phyloP scores from a whole-genome alignment of 371 early-diverging fungal species.

The Fennellomyces sp. region DNA sequence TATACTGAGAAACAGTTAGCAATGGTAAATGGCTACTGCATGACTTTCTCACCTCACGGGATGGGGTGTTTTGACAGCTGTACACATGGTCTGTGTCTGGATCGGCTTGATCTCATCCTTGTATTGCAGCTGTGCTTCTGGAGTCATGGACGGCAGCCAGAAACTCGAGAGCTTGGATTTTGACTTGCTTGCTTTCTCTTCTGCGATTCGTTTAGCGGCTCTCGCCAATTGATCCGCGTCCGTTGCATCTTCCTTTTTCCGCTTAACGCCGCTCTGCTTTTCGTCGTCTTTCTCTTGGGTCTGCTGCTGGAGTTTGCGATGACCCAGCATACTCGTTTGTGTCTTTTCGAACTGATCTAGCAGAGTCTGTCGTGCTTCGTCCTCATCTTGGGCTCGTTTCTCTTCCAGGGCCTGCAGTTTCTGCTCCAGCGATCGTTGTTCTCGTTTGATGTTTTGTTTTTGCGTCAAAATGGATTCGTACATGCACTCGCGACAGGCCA shows the following conservation, averaged over 20 bases:
- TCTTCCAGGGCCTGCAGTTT: conserved; percentile 72
- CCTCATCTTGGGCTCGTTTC: conserved; percentile 37
- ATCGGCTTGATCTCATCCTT: conserved; percentile 56
- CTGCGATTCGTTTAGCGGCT: conserved; percentile 51
- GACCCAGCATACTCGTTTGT: conserved; percentile 61
- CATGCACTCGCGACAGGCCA: conserved; percentile 91
- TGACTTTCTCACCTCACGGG: conserved; percentile 57
- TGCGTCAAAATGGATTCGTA: conserved; percentile 87
- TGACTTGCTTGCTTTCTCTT: conserved; percentile 52
- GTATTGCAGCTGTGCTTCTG: conserved; percentile 62
- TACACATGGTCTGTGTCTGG: conserved; percentile 65
- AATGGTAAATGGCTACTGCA: not conserved
- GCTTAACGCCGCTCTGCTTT: not conserved
- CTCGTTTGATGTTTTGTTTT: conserved; percentile 76
- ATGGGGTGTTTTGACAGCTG: conserved; percentile 71
- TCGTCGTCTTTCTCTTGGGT: not conserved
- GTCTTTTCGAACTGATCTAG: conserved; percentile 68
- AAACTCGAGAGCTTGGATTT: conserved; percentile 74
- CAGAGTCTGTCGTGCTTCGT: conserved; percentile 54
- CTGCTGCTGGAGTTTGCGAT: conserved; percentile 10
- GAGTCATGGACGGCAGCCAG: conserved; percentile 86
- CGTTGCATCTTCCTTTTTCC: not conserved
- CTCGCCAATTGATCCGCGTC: conserved; percentile 33
- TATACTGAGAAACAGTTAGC: conserved; percentile 34
- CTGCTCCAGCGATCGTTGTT: conserved; percentile 59